These are phyloP conservation scores for Silene latifolia DNA, from an alignment of 148 eudicot genomes.

Conservation along the genomic window DNA sequence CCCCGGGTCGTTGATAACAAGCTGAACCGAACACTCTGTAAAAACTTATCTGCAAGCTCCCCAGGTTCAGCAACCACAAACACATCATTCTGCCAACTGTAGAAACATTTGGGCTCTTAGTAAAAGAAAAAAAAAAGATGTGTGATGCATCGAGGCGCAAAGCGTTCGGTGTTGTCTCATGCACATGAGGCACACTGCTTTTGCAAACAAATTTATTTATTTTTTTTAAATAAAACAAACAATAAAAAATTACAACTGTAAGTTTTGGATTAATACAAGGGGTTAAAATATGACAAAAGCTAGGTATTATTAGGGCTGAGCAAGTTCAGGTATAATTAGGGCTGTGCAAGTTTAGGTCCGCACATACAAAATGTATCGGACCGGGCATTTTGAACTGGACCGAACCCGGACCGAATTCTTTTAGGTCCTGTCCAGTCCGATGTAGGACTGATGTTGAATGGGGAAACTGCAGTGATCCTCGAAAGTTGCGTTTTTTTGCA, in stretches of 20 bases:
- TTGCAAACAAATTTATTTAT: neutral
- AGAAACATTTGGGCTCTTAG: conserved; percentile 11
- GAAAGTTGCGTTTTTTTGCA: neutral
- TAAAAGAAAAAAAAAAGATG: neutral
- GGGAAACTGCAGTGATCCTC: neutral
- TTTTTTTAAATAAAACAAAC: no score
- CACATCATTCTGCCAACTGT: conserved; percentile 99
- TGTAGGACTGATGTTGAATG: neutral
- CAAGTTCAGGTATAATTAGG: no score
- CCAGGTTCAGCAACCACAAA: conserved; percentile 99
- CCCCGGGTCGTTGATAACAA: conserved; percentile 67
- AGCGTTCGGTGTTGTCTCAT: neutral
- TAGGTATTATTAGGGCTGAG: no score
- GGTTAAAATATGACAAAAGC: no score
- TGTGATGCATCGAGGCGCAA: neutral
- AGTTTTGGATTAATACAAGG: no score
- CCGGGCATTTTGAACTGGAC: no score
- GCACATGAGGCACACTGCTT: neutral
- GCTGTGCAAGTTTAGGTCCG: no score
- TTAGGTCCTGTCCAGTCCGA: no score
- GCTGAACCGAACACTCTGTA: conserved; percentile 86
- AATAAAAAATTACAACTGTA: no score
- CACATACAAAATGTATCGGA: no score
- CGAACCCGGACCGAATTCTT: no score
- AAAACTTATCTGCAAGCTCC: conserved; percentile 90